Conservation (phyloP, 2,329 filamentous ascomycete genomes). For the Mycocentrospora acerina region DNA sequence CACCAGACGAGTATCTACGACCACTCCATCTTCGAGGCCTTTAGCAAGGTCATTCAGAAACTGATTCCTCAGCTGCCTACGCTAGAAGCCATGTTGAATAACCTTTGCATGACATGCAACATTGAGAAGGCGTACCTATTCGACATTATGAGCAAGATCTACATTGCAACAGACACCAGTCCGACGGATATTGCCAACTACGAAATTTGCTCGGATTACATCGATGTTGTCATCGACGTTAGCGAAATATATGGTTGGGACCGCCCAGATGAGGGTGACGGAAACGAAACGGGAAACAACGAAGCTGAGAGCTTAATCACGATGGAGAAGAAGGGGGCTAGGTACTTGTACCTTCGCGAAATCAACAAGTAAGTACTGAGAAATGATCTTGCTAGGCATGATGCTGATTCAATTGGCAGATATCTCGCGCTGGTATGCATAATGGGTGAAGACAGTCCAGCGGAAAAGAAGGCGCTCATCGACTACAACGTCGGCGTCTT, state of each 20-base stretch:
- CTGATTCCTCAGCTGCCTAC: constrained; percentile 91
- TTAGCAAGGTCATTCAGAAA: constrained; percentile 98
- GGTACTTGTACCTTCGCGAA: constrained; percentile 65
- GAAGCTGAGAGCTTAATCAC: constrained; percentile 65
- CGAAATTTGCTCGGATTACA: constrained; percentile 98
- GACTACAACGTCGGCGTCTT: constrained; percentile 86
- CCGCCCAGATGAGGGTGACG: constrained; percentile 36
- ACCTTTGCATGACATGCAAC: constrained; percentile 86
- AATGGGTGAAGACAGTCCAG: constrained; percentile 79
- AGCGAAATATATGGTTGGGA: constrained; percentile 91
- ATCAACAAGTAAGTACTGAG: constrained; percentile 62
- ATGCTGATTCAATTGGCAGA: constrained; percentile 39
- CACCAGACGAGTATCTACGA: constrained; percentile 98
- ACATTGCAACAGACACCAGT: constrained; percentile 92
- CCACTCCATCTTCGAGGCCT: constrained; percentile 96
- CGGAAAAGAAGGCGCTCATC: constrained; percentile 80
- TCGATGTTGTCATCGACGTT: constrained; percentile 96
- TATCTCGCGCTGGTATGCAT: constrained; percentile 82
- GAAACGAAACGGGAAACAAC: constrained; percentile 48
- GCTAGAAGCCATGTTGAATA: constrained; percentile 90
- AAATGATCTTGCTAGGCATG: no score
- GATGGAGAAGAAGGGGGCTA: constrained; percentile 58
- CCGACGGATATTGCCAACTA: constrained; percentile 95
- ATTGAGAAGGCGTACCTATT: constrained; percentile 99
- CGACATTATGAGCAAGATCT: constrained; percentile 96